Evolutionary conservation across 1,139 yeast genomes (phyloP).

Genomic region (Lodderomyces orthopsilosis): DNA sequence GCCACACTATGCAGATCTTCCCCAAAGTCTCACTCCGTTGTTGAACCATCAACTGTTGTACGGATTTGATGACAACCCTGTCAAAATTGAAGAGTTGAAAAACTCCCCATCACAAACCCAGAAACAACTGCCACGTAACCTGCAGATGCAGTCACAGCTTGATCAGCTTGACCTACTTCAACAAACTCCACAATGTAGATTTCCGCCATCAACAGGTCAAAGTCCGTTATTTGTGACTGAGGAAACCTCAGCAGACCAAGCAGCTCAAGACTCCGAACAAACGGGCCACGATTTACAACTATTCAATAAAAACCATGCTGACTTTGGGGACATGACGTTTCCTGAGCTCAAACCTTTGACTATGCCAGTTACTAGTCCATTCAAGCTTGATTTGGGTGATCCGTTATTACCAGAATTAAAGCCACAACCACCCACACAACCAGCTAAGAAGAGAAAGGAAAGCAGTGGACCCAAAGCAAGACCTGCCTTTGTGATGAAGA

Average conservation of each 20-base stretch:
- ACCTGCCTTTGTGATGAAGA: conserved; percentile 88
- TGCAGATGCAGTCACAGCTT: conserved; percentile 3
- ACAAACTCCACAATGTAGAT: conserved; percentile 2
- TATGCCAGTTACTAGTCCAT: conserved; percentile 1
- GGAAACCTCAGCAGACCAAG: background rate
- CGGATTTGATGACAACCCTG: conserved; percentile 4
- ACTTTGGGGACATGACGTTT: background rate
- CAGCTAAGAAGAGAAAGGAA: conserved; percentile 31
- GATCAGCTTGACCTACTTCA: conserved; percentile 2
- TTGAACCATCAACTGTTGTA: conserved; percentile 14
- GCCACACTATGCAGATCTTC: conserved; percentile 3
- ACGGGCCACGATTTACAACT: conserved; percentile 11
- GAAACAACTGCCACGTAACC: conserved; percentile 1
- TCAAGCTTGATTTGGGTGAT: background rate
- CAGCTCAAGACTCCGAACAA: background rate
- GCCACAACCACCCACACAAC: conserved; percentile 6
- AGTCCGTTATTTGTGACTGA: conserved; percentile 11
- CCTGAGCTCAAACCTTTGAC: conserved; percentile 3
- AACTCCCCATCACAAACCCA: conserved; percentile 7
- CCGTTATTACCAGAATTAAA: background rate
- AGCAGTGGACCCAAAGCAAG: conserved; percentile 40
- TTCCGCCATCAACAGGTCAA: conserved; percentile 11
- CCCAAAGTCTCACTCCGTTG: conserved; percentile 14
- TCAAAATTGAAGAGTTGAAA: conserved; percentile 9
- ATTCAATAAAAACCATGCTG: conserved; percentile 5